Evolutionary conservation across 148 eudicot species (phyloP), one percentile per base, ranked within the genome.

Genomic region (Persicaria tinctoria): DNA sequence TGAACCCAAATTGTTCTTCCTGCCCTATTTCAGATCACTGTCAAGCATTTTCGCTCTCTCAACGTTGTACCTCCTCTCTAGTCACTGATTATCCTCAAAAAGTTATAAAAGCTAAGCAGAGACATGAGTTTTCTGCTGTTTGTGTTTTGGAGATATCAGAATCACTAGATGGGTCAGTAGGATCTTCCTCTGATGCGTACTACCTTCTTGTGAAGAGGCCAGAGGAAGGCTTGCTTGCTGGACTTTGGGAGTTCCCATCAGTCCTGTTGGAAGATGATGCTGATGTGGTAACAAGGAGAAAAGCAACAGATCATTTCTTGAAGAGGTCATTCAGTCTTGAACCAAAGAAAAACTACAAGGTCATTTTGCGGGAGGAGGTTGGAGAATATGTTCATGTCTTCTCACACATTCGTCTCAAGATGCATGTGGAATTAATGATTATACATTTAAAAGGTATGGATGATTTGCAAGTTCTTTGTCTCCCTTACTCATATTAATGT

Each of bases 211-310:
- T 94, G 20, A 94, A 91, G 84, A 91, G 98, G 81, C 96, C 98
- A 46, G 86, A 91, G 51, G 86, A 84, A 78, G 98, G 98, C 70
- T 82, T 94, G 83, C 96, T 94, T 77, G 98, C 97, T 78, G 98
- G 98, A 45, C 97, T 94, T 48, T 94, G 98, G 98, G 98, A 94
- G 84, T 94, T 94, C 70, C 98, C 98, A 46, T 90, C 97, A 50
- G 93, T 94, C 44, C 78, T 86, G 16, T 64, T 94, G 71, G 85
- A 72, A 73, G 75, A 80, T 64, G 96, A 90, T 75, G 81, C 88
- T 54, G 89, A 84, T 70, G 55, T 70, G 69, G 80, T 75, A 70
- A 74, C 81, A 73, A 86, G 97, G 81, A 89, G 86, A 77, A 77
- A 83, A 74, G 84, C 84, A 53, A 85, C 84, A 66, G 89, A 94